phyloP scores from a whole-genome alignment of 2,329 filamentous ascomycete species.

The Xylariaceae sp. region DNA sequence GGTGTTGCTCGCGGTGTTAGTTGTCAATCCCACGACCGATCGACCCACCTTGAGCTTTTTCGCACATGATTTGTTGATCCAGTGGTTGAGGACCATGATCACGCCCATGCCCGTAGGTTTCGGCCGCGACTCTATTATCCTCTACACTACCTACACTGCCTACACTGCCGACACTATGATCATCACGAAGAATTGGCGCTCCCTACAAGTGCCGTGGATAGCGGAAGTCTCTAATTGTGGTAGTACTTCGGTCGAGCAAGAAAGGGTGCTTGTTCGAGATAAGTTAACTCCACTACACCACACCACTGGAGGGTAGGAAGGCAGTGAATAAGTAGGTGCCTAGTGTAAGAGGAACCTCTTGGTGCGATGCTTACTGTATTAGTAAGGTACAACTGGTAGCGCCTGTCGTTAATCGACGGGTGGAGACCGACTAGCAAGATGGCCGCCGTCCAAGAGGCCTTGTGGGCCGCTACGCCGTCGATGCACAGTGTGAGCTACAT shows the following conservation, averaged over 20 bases:
- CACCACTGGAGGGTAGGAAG: no score
- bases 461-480: constrained; percentile 3
- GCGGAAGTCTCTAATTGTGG: background rate
- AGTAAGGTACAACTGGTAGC: constrained; percentile 1
- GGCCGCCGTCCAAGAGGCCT: constrained; percentile 22
- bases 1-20: no score
- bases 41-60: no score
- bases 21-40: no score
- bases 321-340: background rate
- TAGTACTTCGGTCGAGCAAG: background rate
- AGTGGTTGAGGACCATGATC: no score
- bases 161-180: background rate
- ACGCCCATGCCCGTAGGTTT: no score
- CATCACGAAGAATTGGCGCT: no score
- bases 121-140: no score
- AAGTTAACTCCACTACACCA: no score
- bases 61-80: no score
- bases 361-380: constrained; percentile 20
- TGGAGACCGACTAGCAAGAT: constrained; percentile 16
- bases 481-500: background rate
- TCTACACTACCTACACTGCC: background rate
- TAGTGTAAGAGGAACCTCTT: background rate
- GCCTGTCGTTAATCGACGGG: background rate
- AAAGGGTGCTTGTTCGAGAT: background rate
- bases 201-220: no score